Conservation (phyloP, 371 early-diverging fungal species). For the Mucor irregularis region DNA sequence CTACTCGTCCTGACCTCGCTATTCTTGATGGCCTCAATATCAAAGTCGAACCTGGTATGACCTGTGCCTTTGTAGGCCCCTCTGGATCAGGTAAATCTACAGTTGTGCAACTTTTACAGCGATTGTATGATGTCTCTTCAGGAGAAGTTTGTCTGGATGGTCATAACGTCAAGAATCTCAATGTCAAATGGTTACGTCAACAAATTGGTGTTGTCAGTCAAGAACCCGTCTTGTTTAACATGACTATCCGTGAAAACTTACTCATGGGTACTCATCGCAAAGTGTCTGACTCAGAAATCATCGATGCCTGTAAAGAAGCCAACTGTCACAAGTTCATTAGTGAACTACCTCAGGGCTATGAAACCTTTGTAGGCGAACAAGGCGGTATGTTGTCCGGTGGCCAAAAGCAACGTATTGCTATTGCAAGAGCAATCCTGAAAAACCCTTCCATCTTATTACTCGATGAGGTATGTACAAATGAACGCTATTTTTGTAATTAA, state of each 20-base stretch:
- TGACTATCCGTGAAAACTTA: conserved; percentile 81
- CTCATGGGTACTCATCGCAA: conserved; percentile 49
- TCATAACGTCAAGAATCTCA: conserved; percentile 58
- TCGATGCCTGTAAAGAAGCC: conserved; percentile 61
- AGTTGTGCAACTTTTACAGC: conserved; percentile 80
- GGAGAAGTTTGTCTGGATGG: conserved; percentile 75
- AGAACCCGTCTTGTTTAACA: conserved; percentile 86
- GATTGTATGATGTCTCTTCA: conserved; percentile 78
- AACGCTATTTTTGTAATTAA: too few relatives aligned
- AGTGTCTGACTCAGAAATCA: conserved; percentile 54
- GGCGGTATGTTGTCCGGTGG: conserved; percentile 81
- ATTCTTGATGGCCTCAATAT: conserved; percentile 63
- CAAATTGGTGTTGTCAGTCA: conserved; percentile 86
- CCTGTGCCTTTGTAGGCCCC: conserved; percentile 77
- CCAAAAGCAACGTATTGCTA: conserved; percentile 55
- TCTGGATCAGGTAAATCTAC: conserved; percentile 91
- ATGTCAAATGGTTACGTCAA: conserved; percentile 72
- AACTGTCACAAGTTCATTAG: conserved; percentile 77
- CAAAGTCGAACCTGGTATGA: conserved; percentile 69
- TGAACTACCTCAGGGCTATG: conserved; percentile 71
- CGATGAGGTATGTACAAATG: conserved; percentile 40
- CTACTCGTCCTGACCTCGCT: conserved; percentile 69
- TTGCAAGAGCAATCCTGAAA: conserved; percentile 48
- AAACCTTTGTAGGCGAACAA: conserved; percentile 70
- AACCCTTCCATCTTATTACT: conserved; percentile 44